phyloP scores from a whole-genome alignment of 129 eudicot species.

The Rutidosis leptorrhynchoides region DNA sequence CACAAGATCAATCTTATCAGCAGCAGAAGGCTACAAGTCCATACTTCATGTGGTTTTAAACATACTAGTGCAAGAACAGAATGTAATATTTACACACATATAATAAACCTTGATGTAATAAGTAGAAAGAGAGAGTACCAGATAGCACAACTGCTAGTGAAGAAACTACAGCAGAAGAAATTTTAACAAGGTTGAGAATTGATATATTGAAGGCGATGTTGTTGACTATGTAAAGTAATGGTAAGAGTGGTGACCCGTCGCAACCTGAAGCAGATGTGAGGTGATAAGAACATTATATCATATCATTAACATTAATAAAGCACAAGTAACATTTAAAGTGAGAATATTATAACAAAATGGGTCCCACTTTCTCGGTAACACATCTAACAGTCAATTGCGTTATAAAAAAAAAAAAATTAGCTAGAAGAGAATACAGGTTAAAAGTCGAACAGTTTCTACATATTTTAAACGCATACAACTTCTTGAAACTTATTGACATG shows the following conservation, averaged over 20 bases:
- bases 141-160: conserved; percentile 73
- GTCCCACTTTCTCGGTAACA: background rate
- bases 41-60: background rate
- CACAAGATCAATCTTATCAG: conserved; percentile 1
- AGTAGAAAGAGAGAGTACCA: conserved; percentile 45
- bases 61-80: background rate
- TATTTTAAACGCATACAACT: background rate
- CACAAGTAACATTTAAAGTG: background rate
- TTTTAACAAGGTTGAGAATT: conserved; percentile 61
- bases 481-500: background rate
- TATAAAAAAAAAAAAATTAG: background rate
- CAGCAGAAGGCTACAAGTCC: background rate
- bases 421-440: background rate
- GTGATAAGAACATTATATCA: conserved; percentile 15
- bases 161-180: conserved; percentile 80
- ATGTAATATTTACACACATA: background rate
- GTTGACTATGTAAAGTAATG: conserved; percentile 63
- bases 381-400: background rate
- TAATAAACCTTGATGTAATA: background rate
- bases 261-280: conserved; percentile 52
- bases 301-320: background rate
- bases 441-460: background rate
- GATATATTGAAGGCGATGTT: conserved; percentile 87
- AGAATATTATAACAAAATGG: background rate
- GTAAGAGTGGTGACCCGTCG: conserved; percentile 82